phyloP scores from a whole-genome alignment of 2,329 filamentous ascomycete genomes.

The Thelonectria blattea region DNA sequence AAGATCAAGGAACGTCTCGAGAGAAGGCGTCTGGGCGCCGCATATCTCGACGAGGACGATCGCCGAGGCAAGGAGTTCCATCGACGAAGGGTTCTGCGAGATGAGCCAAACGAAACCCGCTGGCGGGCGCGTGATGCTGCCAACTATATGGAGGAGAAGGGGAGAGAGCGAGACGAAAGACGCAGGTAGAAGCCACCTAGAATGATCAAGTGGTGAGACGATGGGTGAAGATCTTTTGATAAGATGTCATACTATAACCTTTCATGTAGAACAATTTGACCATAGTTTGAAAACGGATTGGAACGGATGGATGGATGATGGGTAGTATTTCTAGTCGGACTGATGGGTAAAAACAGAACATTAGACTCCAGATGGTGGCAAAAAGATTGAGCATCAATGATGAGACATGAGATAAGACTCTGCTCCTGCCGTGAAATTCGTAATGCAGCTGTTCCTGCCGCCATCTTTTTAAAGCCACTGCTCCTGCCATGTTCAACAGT shows the following conservation, averaged over 20 bases:
- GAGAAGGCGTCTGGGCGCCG: constrained; percentile 22
- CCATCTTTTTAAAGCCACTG: too few relatives aligned
- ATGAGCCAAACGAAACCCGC: constrained; percentile 14
- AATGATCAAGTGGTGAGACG: neutral
- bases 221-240: constrained; percentile 26
- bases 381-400: neutral
- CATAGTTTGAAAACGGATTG: neutral
- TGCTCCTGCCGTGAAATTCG: too few relatives aligned
- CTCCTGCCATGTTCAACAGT: too few relatives aligned
- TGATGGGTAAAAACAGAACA: neutral
- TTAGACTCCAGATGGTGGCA: neutral
- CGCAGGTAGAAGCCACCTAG: neutral
- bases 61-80: constrained; percentile 23
- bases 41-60: constrained; percentile 16
- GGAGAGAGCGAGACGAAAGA: neutral
- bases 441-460: too few relatives aligned
- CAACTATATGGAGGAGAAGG: neutral
- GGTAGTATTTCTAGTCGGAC: neutral
- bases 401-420: too few relatives aligned
- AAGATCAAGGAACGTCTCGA: constrained; percentile 26
- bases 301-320: neutral
- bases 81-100: constrained; percentile 16
- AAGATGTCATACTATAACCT: neutral
- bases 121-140: neutral
- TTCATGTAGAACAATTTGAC: neutral